Conservation (phyloP, 148 eudicot species). For the Chenopodium quinoa region DNA sequence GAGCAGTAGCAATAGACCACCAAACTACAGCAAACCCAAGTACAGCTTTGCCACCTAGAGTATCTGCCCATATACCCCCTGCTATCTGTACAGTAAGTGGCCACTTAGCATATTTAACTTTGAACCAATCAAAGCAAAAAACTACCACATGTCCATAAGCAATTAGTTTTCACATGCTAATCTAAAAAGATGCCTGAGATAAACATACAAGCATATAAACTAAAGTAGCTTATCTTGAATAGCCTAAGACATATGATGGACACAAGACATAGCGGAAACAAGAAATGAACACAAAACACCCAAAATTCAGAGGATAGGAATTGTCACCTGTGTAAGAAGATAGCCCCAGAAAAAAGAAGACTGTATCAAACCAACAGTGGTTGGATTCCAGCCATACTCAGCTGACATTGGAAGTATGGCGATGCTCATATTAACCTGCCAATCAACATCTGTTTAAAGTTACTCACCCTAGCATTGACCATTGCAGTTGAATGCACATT, state of each 20-base stretch:
- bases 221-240: not conserved
- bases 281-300: not conserved
- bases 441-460: conserved; percentile 25
- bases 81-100: conserved; percentile 52
- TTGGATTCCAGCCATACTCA: conserved; percentile 71
- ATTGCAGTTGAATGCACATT: not conserved
- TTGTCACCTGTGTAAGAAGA: conserved; percentile 87
- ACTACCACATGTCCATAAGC: too few relatives aligned
- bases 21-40: conserved; percentile 86
- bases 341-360: conserved; percentile 99
- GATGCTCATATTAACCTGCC: conserved; percentile 97
- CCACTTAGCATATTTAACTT: not conserved
- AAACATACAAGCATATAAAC: not conserved
- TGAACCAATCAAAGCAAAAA: too few relatives aligned
- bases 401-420: conserved; percentile 97
- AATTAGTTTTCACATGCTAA: not conserved
- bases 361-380: conserved; percentile 92
- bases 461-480: conserved; percentile 7
- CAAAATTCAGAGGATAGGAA: not conserved
- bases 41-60: conserved; percentile 81
- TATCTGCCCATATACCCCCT: conserved; percentile 99
- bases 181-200: not conserved
- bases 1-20: conserved; percentile 91
- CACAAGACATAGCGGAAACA: not conserved
- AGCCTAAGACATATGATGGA: not conserved